Evolutionary conservation across 768 basidiomycete genomes (phyloP).

Genomic region (Lactarius vividus): DNA sequence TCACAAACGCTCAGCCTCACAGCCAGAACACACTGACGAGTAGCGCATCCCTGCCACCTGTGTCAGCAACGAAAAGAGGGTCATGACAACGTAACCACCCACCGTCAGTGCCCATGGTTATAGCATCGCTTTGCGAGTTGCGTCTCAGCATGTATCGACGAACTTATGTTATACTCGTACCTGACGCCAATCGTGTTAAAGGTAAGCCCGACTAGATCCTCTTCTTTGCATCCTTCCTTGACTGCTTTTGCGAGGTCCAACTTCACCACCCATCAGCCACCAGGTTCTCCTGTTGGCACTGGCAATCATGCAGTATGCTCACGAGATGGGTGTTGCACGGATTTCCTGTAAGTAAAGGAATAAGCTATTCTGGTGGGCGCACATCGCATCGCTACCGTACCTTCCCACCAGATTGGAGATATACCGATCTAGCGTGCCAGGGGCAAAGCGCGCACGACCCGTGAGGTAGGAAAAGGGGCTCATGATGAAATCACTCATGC

Average conservation of each 20-base stretch:
- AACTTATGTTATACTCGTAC: constrained; percentile 35
- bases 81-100: constrained; percentile 30
- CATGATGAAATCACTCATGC: constrained; percentile 36
- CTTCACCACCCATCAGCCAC: constrained; percentile 36
- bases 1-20: not conserved
- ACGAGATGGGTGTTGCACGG: constrained; percentile 85
- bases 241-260: constrained; percentile 76
- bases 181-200: constrained; percentile 87
- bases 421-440: constrained; percentile 66
- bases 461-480: not conserved
- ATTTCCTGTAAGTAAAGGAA: constrained; percentile 50
- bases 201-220: constrained; percentile 75
- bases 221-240: constrained; percentile 79
- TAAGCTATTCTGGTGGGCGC: constrained; percentile 5
- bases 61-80: constrained; percentile 4
- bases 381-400: constrained; percentile 37
- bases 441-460: constrained; percentile 14
- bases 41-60: constrained; percentile 73
- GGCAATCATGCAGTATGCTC: constrained; percentile 29
- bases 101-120: constrained; percentile 89
- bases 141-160: not conserved
- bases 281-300: not conserved
- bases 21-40: constrained; percentile 50
- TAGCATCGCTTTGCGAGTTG: constrained; percentile 58
- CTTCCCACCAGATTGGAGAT: constrained; percentile 91